Conservation (phyloP, 768 basidiomycete species). For the Pholiota microspora region DNA sequence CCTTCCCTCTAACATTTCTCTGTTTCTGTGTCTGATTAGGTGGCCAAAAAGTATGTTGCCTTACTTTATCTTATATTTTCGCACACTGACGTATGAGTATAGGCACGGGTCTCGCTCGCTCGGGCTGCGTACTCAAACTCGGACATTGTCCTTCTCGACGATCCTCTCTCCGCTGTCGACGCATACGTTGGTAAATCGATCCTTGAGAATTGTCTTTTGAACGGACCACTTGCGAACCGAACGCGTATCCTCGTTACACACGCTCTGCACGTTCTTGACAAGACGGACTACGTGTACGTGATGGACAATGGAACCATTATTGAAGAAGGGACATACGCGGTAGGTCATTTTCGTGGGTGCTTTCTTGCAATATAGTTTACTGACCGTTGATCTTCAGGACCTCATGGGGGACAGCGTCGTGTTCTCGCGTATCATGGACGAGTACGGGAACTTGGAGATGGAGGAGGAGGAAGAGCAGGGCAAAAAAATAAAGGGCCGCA, state of each 20-base stretch:
- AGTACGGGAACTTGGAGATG: conserved; percentile 45
- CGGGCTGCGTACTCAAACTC: conserved; percentile 73
- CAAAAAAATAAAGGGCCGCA: conserved; percentile 6
- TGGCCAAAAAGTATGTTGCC: conserved; percentile 32
- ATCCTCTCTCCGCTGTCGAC: conserved; percentile 82
- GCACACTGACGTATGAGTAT: conserved; percentile 3
- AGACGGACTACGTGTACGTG: conserved; percentile 63
- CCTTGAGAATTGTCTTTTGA: conserved; percentile 59
- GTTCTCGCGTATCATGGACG: conserved; percentile 54
- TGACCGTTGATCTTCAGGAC: conserved; percentile 29
- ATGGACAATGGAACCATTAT: conserved; percentile 57
- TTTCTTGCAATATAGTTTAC: background rate
- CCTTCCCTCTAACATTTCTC: background rate
- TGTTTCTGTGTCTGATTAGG: conserved; percentile 16
- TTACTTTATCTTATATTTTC: background rate
- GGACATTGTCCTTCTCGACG: conserved; percentile 78
- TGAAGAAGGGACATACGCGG: conserved; percentile 62
- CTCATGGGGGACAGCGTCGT: conserved; percentile 40
- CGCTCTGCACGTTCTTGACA: conserved; percentile 54
- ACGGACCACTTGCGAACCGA: conserved; percentile 47
- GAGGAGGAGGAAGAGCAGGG: conserved; percentile 10
- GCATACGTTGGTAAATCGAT: conserved; percentile 72
- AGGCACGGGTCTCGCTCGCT: conserved; percentile 74
- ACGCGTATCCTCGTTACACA: conserved; percentile 66
- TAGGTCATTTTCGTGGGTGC: conserved; percentile 20